phyloP scores from a whole-genome alignment of 768 basidiomycete species.

The Podaxis sp. region DNA sequence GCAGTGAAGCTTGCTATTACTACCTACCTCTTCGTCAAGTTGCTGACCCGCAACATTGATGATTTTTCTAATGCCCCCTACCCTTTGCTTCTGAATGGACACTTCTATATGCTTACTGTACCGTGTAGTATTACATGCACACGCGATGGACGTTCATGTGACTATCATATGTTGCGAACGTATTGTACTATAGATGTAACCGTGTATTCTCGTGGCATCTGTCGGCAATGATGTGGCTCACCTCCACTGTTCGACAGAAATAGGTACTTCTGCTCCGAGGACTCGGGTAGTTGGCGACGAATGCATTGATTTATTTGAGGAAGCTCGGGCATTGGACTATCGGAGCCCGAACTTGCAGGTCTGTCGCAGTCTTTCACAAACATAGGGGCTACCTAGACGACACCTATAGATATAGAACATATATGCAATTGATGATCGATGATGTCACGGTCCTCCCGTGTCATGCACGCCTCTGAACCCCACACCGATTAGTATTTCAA shows the following conservation, averaged over 20 bases:
- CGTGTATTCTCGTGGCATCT: neutral
- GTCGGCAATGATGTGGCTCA: neutral
- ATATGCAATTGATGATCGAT: no score
- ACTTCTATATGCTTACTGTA: neutral
- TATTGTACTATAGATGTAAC: neutral
- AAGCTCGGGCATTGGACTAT: no score
- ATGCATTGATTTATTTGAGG: neutral
- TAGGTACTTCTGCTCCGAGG: neutral
- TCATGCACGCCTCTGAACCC: no score
- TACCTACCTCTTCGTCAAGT: neutral
- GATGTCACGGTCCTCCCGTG: no score
- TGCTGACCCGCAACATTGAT: neutral
- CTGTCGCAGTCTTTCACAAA: no score
- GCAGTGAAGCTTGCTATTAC: neutral
- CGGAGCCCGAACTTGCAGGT: no score
- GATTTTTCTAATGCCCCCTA: neutral
- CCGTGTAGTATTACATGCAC: neutral
- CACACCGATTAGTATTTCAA: no score
- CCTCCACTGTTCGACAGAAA: neutral
- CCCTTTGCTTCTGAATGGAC: neutral
- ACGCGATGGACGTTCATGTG: neutral
- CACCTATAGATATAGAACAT: no score
- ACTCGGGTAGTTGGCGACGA: neutral
- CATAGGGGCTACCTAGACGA: no score
- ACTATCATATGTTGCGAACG: neutral